Percentiles rank a stretch among this genome's conserved stretches.
Conservation (phyloP, 176 grass and related monocot genomes). For the Aegilops sharonensis region DNA sequence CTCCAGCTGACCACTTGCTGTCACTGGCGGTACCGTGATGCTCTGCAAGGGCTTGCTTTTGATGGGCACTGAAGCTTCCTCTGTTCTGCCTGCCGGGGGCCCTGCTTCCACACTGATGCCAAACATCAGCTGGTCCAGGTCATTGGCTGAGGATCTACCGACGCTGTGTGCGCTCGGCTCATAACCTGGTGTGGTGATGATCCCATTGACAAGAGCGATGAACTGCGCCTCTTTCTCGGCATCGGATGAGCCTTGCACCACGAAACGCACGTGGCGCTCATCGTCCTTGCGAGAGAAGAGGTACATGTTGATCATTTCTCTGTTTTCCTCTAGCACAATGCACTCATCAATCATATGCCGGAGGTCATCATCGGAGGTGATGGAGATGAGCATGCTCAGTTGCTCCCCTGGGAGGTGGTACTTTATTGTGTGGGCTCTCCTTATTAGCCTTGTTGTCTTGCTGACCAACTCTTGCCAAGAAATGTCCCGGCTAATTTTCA, state of each 20-base stretch:
- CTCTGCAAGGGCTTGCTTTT: conserved; percentile 9
- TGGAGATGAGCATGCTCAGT: conserved; percentile 75
- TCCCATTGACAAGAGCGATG: conserved; percentile 65
- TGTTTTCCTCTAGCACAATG: conserved; percentile 32
- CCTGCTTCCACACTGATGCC: conserved; percentile 32
- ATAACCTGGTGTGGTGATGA: conserved; percentile 15
- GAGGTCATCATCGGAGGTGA: conserved; percentile 75
- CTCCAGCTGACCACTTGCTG: conserved; percentile 2
- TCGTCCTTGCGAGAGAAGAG: conserved; percentile 65
- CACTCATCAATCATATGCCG: conserved; percentile 87
- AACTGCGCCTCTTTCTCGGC: conserved; percentile 57
- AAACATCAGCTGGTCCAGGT: conserved; percentile 39
- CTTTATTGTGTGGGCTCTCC: conserved; percentile 54
- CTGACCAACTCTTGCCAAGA: conserved; percentile 63
- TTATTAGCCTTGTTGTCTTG: conserved; percentile 46
- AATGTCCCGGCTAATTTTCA: conserved; percentile 54
- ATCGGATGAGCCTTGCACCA: conserved; percentile 22
- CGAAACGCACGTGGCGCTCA: conserved; percentile 30
- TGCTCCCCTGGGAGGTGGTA: conserved; percentile 84
- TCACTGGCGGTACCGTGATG: background rate
- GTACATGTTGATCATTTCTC: conserved; percentile 64
- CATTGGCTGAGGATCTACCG: conserved; percentile 27
- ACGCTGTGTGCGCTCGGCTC: conserved; percentile 18
- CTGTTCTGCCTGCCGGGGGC: background rate
- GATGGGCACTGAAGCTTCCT: conserved; percentile 6